These are phyloP conservation scores for Flaveria bidentis DNA, from an alignment of 129 eudicot genomes.

Conservation along the genomic window DNA sequence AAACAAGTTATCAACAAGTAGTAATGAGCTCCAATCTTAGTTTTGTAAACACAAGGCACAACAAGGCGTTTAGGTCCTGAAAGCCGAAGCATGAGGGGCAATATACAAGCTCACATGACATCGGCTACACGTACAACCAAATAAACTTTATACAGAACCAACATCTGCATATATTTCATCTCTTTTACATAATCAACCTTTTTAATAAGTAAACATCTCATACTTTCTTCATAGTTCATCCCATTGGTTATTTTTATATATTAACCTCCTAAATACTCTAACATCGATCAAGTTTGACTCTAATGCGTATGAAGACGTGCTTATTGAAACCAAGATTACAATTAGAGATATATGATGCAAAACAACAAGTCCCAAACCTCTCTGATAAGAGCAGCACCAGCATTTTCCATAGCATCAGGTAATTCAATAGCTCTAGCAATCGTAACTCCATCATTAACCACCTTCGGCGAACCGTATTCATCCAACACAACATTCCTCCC, in stretches of 20 bases:
- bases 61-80: neutral
- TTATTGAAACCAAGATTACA: neutral
- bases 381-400: slow-evolving; percentile 94
- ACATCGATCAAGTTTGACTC: neutral
- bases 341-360: neutral
- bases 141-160: too few species aligned
- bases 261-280: neutral
- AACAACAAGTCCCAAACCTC: slow-evolving; percentile 54
- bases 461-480: slow-evolving; percentile 84
- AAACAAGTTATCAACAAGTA: neutral
- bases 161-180: too few species aligned
- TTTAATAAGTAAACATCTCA: too few species aligned
- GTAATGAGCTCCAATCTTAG: neutral
- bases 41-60: neutral
- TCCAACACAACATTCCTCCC: slow-evolving; percentile 97
- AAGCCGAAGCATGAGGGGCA: neutral
- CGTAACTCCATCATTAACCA: slow-evolving; percentile 96
- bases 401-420: slow-evolving; percentile 96
- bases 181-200: too few species aligned
- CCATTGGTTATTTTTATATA: neutral
- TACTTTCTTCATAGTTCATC: too few species aligned
- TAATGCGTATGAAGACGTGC: neutral
- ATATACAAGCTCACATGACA: too few species aligned
- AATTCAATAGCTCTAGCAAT: slow-evolving; percentile 96
- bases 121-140: too few species aligned